These are phyloP conservation scores for Hanseniaspora mollemarum DNA, from an alignment of 805 yeast species.

Conservation along the genomic window DNA sequence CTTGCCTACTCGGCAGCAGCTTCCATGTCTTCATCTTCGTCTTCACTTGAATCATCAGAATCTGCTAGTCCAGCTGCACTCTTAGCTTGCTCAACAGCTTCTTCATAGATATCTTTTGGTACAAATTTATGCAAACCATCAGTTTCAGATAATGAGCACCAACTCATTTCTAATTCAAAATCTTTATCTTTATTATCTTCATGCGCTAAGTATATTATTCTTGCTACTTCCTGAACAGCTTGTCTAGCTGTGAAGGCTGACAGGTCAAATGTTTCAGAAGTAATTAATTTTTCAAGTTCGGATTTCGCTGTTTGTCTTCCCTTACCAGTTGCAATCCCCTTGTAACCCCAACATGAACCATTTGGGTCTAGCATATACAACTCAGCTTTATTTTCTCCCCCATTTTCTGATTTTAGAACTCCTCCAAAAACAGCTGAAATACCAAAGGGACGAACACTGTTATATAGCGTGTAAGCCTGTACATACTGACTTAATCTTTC, in stretches of 20 bases:
- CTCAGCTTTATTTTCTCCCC: conserved; percentile 63
- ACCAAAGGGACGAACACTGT: conserved; percentile 97
- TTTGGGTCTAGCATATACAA: conserved; percentile 95
- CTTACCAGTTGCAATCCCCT: conserved; percentile 95
- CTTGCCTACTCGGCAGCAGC: conserved; percentile 18
- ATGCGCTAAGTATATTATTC: conserved; percentile 84
- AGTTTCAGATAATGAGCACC: conserved; percentile 72
- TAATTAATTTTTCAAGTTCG: conserved; percentile 73
- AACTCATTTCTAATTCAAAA: conserved; percentile 84
- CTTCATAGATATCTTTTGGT: conserved; percentile 66
- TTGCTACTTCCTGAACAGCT: conserved; percentile 89
- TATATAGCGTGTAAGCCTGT: conserved; percentile 90
- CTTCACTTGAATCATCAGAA: conserved; percentile 20
- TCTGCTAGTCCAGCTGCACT: conserved; percentile 39
- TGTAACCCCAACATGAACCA: conserved; percentile 95
- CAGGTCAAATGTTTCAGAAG: conserved; percentile 35
- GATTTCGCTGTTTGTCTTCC: conserved; percentile 98
- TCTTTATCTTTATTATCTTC: conserved; percentile 97
- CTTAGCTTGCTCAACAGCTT: conserved; percentile 75
- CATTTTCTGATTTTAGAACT: conserved; percentile 38
- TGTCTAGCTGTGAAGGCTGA: conserved; percentile 49
- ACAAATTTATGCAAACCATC: conserved; percentile 68
- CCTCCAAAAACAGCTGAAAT: conserved; percentile 89
- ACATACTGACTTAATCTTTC: conserved; percentile 83
- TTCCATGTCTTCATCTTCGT: conserved; percentile 21